Conservation (phyloP, 176 grass and related monocot species). For the Triticum urartu region DNA sequence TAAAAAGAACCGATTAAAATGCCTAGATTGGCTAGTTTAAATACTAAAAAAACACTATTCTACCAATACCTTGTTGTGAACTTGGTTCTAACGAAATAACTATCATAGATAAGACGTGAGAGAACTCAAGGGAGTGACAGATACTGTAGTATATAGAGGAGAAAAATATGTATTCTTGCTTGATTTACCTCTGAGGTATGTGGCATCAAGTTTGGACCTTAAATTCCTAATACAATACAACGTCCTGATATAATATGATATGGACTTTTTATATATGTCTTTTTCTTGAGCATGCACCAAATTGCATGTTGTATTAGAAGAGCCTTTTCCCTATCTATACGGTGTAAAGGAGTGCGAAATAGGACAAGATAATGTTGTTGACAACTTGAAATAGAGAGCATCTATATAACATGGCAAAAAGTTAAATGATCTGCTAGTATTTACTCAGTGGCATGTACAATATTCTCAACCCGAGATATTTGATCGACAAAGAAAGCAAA, state of each 20-base stretch:
- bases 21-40: background rate
- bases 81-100: background rate
- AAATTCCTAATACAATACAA: background rate
- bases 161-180: background rate
- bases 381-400: background rate
- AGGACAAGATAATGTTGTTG: background rate
- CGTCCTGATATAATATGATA: background rate
- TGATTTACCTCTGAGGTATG: background rate
- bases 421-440: background rate
- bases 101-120: background rate
- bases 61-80: background rate
- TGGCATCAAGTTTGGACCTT: background rate
- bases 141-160: background rate
- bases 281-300: background rate
- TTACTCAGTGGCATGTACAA: background rate
- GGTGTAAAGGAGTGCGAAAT: conserved; percentile 1
- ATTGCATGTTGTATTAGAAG: background rate
- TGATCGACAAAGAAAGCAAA: background rate
- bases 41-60: background rate
- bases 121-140: background rate
- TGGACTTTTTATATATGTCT: background rate
- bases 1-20: background rate
- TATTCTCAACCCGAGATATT: background rate
- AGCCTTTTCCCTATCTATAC: background rate
- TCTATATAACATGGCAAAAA: background rate